Evolutionary conservation across 495 filamentous ascomycete species (phyloP), one percentile per base, ranked within the genome.

Genomic region (Hypoxylon intermedium): DNA sequence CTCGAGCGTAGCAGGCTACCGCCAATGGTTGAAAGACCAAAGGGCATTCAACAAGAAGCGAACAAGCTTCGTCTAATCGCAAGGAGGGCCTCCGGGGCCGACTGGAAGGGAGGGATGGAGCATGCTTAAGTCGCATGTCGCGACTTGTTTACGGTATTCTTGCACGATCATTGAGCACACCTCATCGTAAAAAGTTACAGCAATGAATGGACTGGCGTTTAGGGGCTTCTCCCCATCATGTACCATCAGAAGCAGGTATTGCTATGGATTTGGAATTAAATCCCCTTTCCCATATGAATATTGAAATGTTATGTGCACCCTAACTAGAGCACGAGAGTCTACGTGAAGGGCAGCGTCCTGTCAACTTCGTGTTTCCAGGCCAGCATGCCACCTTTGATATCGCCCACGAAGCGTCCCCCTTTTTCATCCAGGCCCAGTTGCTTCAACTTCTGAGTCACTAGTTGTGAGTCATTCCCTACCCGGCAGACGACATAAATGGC

Each of bases 21-120:
- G 95, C 63, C 87, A 89, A 72, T 98, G 94, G 94, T 75, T 98
- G 70, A 97, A 93, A 80, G 94, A 98, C 72, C 95, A 98, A 80
- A 75, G 93, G 42, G 92, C 92, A n/a, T 98, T 94, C 74, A 96
- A 96, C 77, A 85, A 87, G 77, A 97, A 97, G 83, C 87, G 89
- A 67, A 82, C 84, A 44, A 86, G 77, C 60, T 90, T 78, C 44
- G 67, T 79, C 47, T 77, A 50, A 74, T 40, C 18, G 11, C 30
- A 42, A 40, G 52, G 37, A n/a, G 13, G 26, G 18, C 43, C 6
- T n/a, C 34, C 38, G 15, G 28, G 31, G 43, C 6, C 42, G n/a
- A 12, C 37, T 11, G 21, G 6, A 24, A 24, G 12, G 7, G 24
- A 50, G 42, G 44, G 40, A 21, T 23, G 18, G 49, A 42, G 20